Evolutionary conservation across 2,329 filamentous ascomycete genomes (phyloP).

Genomic region (Ascochyta clinopodiicola): DNA sequence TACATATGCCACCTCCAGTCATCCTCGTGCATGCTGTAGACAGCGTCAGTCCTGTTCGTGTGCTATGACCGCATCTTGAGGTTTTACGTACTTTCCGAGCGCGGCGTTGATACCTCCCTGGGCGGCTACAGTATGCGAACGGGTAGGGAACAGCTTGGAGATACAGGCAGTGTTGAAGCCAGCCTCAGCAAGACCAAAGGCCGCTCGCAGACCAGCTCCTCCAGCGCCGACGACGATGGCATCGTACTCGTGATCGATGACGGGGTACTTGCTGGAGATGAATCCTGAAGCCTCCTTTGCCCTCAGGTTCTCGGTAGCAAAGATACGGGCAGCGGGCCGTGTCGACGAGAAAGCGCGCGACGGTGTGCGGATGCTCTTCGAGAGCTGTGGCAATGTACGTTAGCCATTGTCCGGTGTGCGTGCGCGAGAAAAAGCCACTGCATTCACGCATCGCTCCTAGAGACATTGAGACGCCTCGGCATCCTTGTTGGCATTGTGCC

Average conservation of each 20-base stretch:
- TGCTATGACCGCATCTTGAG: neutral
- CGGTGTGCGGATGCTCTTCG: slow-evolving; percentile 67
- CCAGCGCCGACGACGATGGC: slow-evolving; percentile 90
- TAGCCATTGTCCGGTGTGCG: slow-evolving; percentile 36
- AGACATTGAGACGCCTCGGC: slow-evolving; percentile 5
- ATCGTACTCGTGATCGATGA: slow-evolving; percentile 99
- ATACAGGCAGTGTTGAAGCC: slow-evolving; percentile 91
- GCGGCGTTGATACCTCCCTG: slow-evolving; percentile 86
- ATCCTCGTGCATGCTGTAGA: slow-evolving; percentile 82
- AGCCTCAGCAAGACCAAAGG: slow-evolving; percentile 85
- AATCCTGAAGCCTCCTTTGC: slow-evolving; percentile 92
- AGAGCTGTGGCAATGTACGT: slow-evolving; percentile 60
- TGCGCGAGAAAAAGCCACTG: neutral
- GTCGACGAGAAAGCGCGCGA: slow-evolving; percentile 87
- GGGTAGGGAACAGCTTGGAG: slow-evolving; percentile 82
- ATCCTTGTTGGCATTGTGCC: slow-evolving; percentile 12
- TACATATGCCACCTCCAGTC: slow-evolving; percentile 99
- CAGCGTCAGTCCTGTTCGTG: slow-evolving; percentile 28
- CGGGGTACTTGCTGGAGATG: slow-evolving; percentile 88
- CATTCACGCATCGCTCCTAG: neutral
- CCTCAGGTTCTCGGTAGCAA: slow-evolving; percentile 82
- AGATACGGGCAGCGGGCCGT: slow-evolving; percentile 80
- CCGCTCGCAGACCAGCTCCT: slow-evolving; percentile 80
- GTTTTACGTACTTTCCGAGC: slow-evolving; percentile 70
- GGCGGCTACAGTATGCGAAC: slow-evolving; percentile 81